Evolutionary conservation across 305 asterid species (phyloP), one percentile per base, ranked within the genome.

Genomic region (Fraxinus albicans): DNA sequence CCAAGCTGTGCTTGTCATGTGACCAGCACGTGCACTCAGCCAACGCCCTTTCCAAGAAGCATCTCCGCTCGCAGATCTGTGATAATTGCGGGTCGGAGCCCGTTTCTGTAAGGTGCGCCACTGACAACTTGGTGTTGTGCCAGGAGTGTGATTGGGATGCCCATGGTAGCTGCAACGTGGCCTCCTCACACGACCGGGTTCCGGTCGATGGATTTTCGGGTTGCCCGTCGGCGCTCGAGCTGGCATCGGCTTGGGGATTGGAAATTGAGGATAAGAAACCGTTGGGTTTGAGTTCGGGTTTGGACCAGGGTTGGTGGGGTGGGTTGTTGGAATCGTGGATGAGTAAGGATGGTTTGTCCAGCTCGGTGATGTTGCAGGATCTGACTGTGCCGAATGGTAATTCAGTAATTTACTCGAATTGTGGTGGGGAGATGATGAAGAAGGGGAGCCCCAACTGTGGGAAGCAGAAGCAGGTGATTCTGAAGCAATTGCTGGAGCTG

Each of bases 21-120:
- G 99, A 96, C 91, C 94, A 89, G 75, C 99, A 92, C 77, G 98
- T 96, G 81, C 99, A 96, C 90, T 86, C 94, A 10, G 99, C 98
- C 40, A 94, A 94, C 91, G 92, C 94, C 17, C 93, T 96, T 53
- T 93, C 98, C 7, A 86, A 86, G 17, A 96, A 96, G 90, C 99
- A 96, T 70, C 79, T 90, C 67, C 99, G 98, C 3, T 93, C 97
- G 23, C 98, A 92, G 99, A 94, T 96, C 98, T 96, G 98, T 84
- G 98, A 94, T 79, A 91, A 91, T 84, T 94, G 99, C 88, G 88
- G 89, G 80, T 90, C 95, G 58, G 95, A 88, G 78, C 97, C 99
- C n/a, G 95, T 93, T 1, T 78, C 94, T 36, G 85, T 91, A 75
- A 90, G 94, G 15, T 96, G 99, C 84, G 80, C 90, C 86, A 92